These are phyloP conservation scores for Calocera cornea DNA, from an alignment of 768 basidiomycete genomes.

Conservation along the genomic window DNA sequence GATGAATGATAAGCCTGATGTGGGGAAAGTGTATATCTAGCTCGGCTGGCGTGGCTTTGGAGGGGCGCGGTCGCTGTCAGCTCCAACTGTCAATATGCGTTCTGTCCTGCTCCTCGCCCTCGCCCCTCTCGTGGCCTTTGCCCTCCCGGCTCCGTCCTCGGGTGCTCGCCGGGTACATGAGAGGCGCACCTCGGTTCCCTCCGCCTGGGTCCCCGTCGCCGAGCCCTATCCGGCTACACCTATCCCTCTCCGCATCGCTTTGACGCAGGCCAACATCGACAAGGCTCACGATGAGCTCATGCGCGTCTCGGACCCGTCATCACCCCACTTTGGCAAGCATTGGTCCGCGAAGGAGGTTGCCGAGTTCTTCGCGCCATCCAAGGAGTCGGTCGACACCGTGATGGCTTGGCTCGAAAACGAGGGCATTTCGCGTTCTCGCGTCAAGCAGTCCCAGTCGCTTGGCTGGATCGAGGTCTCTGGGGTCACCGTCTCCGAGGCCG, in stretches of 20 bases:
- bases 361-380: constrained; percentile 34
- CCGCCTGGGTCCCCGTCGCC: neutral
- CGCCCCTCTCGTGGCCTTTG: neutral
- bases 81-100: neutral
- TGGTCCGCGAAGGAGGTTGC: constrained; percentile 15
- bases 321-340: constrained; percentile 8
- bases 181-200: neutral
- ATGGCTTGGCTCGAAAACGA: constrained; percentile 31
- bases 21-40: neutral
- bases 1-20: neutral
- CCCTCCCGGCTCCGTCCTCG: neutral
- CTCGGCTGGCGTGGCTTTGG: neutral
- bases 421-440: constrained; percentile 30
- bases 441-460: constrained; percentile 26
- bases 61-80: neutral
- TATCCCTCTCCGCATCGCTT: constrained; percentile 7
- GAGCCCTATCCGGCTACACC: neutral
- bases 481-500: constrained; percentile 12
- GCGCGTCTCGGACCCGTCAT: constrained; percentile 6
- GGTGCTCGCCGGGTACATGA: neutral
- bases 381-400: constrained; percentile 32
- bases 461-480: constrained; percentile 12
- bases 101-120: neutral
- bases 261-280: constrained; percentile 6
- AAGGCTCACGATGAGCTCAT: constrained; percentile 5